phyloP scores from a whole-genome alignment of 345 rosid species.

The Arabis alpina region DNA sequence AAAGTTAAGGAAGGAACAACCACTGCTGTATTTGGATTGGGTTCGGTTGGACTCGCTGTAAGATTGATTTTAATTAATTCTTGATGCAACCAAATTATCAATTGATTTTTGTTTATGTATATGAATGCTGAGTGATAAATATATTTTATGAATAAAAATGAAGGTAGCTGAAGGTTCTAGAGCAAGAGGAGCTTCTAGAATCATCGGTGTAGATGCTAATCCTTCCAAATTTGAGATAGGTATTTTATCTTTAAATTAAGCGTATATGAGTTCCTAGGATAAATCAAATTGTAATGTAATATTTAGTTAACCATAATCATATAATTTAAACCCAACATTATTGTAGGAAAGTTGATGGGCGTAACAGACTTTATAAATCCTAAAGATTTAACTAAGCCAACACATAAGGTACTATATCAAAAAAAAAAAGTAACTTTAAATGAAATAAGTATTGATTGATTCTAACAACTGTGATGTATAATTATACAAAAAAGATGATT shows the following conservation, averaged over 20 bases:
- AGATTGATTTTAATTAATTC: constrained; percentile 22
- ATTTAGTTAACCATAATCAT: no score
- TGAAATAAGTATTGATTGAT: background rate
- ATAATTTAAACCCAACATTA: background rate
- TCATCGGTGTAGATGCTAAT: constrained; percentile 65
- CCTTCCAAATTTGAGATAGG: constrained; percentile 58
- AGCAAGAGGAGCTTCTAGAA: constrained; percentile 65
- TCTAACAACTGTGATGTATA: background rate
- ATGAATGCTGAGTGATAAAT: background rate
- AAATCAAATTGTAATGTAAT: no score
- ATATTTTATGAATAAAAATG: constrained; percentile 18
- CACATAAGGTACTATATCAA: constrained; percentile 38
- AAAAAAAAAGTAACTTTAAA: background rate
- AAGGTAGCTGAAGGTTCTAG: constrained; percentile 72
- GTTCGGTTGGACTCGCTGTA: constrained; percentile 78
- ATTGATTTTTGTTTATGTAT: background rate
- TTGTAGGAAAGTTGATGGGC: constrained; percentile 37
- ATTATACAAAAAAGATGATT: constrained; percentile 48
- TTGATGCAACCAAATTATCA: background rate
- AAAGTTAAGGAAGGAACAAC: constrained; percentile 60
- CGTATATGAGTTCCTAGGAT: no score
- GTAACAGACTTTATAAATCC: constrained; percentile 41
- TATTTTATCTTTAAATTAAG: constrained; percentile 5
- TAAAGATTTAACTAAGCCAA: constrained; percentile 38
- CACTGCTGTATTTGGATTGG: constrained; percentile 72